Conservation (phyloP, 345 rosid species). For the Nasturtium officinale region DNA sequence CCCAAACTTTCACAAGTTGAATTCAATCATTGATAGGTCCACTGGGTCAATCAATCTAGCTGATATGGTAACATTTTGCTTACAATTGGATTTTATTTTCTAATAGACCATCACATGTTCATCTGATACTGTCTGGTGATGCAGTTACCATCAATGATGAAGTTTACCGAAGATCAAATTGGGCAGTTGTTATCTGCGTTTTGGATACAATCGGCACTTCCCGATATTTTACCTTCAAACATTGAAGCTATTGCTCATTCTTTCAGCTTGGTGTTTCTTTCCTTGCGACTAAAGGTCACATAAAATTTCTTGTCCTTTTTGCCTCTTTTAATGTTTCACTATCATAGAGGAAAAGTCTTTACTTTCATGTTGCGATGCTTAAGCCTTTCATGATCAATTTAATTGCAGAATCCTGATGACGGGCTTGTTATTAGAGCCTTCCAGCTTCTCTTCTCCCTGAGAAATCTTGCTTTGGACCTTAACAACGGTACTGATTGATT, state of each 20-base stretch:
- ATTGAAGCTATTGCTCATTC: constrained; percentile 95
- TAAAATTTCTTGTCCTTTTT: neutral
- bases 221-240: constrained; percentile 81
- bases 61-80: constrained; percentile 51
- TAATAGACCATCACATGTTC: neutral
- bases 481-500: constrained; percentile 55
- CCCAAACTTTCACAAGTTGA: constrained; percentile 66
- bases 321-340: constrained; percentile 7
- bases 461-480: constrained; percentile 57
- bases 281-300: constrained; percentile 71
- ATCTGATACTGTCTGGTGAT: constrained; percentile 29
- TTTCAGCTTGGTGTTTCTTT: constrained; percentile 64
- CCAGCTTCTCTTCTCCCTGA: constrained; percentile 81
- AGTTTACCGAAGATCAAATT: constrained; percentile 86
- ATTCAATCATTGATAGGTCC: constrained; percentile 67
- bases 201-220: constrained; percentile 79
- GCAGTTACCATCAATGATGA: constrained; percentile 75
- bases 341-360: neutral
- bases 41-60: constrained; percentile 51
- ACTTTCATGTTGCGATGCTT: neutral
- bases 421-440: constrained; percentile 67
- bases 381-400: constrained; percentile 17
- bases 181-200: constrained; percentile 81
- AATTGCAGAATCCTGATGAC: constrained; percentile 66
- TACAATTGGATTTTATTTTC: constrained; percentile 13